phyloP scores from a whole-genome alignment of 306 rosid genomes.

The Inga oerstediana region DNA sequence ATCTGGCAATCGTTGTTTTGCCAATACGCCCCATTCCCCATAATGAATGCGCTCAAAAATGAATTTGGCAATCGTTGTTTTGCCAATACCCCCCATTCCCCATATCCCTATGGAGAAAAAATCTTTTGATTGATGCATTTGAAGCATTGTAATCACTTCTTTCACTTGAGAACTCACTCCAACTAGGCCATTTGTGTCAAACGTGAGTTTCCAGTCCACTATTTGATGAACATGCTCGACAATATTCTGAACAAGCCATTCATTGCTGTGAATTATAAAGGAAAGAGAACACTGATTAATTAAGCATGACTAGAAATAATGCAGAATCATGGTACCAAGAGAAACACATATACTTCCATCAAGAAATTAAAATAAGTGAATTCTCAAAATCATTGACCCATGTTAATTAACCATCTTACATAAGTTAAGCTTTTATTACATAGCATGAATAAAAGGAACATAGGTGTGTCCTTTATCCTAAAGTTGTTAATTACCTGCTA shows the following conservation, averaged over 20 bases:
- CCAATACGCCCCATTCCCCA: neutral
- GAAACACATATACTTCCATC: too few relatives aligned
- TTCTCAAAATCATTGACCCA: too few relatives aligned
- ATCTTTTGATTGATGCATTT: neutral
- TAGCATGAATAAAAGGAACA: too few relatives aligned
- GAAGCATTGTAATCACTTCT: neutral
- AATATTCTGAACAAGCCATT: neutral
- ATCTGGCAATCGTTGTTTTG: neutral
- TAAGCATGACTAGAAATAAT: too few relatives aligned
- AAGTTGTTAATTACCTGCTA: too few relatives aligned
- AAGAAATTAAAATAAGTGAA: too few relatives aligned
- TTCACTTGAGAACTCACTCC: neutral
- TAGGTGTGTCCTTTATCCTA: too few relatives aligned
- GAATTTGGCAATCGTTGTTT: neutral
- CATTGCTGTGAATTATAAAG: neutral
- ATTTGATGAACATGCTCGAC: neutral
- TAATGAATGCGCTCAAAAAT: neutral
- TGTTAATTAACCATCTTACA: too few relatives aligned
- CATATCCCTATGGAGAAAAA: neutral
- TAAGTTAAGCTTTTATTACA: too few relatives aligned
- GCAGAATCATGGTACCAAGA: too few relatives aligned
- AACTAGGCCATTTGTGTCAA: neutral
- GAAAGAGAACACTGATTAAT: neutral
- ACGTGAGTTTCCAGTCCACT: neutral
- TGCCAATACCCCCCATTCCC: neutral